Evolutionary conservation across 306 rosid species (phyloP).

Genomic region (Acacia confusa): DNA sequence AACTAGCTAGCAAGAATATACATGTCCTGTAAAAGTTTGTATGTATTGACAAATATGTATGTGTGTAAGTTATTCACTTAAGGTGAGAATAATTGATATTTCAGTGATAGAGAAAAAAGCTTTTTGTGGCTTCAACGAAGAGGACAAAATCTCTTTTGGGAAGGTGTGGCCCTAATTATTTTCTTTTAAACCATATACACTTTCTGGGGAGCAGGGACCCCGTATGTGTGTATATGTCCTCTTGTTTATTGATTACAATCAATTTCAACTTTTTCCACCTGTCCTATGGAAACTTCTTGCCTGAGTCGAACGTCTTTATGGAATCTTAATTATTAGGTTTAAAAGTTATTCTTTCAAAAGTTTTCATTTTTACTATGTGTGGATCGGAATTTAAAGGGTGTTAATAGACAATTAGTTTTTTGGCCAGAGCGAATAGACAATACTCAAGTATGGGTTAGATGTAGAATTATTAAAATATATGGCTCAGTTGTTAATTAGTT

Average conservation of each 20-base stretch:
- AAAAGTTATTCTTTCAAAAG: neutral
- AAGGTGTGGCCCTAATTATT: neutral
- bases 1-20: too few species aligned
- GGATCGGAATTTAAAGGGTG: neutral
- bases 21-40: neutral
- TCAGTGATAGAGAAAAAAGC: neutral
- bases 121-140: neutral
- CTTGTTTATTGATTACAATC: neutral
- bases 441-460: neutral
- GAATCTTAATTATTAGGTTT: neutral
- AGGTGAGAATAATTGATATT: neutral
- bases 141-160: neutral
- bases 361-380: too few species aligned
- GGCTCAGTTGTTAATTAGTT: neutral
- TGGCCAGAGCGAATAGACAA: too few species aligned
- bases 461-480: neutral
- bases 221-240: neutral
- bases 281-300: neutral
- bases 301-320: neutral
- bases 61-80: neutral
- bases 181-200: neutral
- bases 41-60: neutral
- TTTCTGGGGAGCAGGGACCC: neutral
- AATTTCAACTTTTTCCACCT: neutral
- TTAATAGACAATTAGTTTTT: neutral